Percentiles rank a stretch among this genome's conserved stretches.
These are phyloP conservation scores for Nemophila menziesii DNA, from an alignment of 257 asterid genomes.

Conservation along the genomic window DNA sequence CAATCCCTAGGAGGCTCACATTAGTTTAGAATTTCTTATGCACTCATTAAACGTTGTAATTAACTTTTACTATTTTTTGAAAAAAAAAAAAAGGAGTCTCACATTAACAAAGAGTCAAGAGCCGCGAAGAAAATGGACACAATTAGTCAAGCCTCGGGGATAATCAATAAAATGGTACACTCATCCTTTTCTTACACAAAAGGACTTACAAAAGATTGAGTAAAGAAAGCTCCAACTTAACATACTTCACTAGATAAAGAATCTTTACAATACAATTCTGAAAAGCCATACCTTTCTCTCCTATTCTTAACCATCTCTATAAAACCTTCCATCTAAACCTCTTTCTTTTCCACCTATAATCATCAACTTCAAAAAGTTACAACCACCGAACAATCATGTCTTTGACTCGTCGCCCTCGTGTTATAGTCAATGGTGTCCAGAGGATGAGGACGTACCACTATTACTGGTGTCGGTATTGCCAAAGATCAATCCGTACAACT, in stretches of 20 bases:
- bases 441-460: constrained; percentile 65
- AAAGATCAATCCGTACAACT: constrained; percentile 56
- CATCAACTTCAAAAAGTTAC: neutral
- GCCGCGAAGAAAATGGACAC: too few species aligned
- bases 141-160: too few species aligned
- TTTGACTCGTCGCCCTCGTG: constrained; percentile 27
- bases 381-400: constrained; percentile 26
- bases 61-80: too few species aligned
- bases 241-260: constrained; percentile 9
- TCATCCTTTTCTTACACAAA: constrained; percentile 40
- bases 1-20: too few species aligned
- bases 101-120: too few species aligned
- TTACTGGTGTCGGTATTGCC: constrained; percentile 77
- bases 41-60: too few species aligned
- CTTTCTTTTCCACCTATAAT: constrained; percentile 4
- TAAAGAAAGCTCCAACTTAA: constrained; percentile 15
- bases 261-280: constrained; percentile 22
- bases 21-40: too few species aligned
- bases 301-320: constrained; percentile 11
- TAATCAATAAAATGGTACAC: too few species aligned
- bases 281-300: constrained; percentile 34
- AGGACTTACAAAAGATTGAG: constrained; percentile 16
- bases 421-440: constrained; percentile 41
- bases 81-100: too few species aligned
- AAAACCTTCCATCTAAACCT: constrained; percentile 5